Conservation (phyloP, 2,329 filamentous ascomycete species). For the Polychaeton citri region DNA sequence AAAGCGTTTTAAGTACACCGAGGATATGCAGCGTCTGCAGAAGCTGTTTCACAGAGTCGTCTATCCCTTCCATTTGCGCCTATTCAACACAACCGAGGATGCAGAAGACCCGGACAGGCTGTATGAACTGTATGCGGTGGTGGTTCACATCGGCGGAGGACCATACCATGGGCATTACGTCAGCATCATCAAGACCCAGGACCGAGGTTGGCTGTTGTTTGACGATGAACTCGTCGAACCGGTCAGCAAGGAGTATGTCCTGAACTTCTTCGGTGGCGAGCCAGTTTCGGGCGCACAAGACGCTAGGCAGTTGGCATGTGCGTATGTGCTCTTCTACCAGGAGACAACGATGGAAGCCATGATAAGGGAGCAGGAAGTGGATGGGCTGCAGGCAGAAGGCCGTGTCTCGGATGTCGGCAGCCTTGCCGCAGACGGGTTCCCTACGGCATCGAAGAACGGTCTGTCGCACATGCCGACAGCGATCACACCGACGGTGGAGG, state of each 20-base stretch:
- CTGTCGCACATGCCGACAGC: slow-evolving; percentile 21
- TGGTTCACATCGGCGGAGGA: slow-evolving; percentile 92
- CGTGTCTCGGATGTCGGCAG: slow-evolving; percentile 30
- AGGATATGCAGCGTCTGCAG: slow-evolving; percentile 82
- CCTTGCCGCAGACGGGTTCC: slow-evolving; percentile 19
- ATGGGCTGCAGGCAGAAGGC: slow-evolving; percentile 41
- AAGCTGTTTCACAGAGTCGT: slow-evolving; percentile 96
- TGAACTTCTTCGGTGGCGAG: slow-evolving; percentile 93
- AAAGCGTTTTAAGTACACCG: slow-evolving; percentile 97
- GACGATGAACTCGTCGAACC: slow-evolving; percentile 98
- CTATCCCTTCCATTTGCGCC: slow-evolving; percentile 88
- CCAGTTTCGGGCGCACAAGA: slow-evolving; percentile 25
- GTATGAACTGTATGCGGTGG: slow-evolving; percentile 93
- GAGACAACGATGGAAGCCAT: slow-evolving; percentile 63
- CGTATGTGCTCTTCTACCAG: slow-evolving; percentile 96
- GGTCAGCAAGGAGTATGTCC: slow-evolving; percentile 89
- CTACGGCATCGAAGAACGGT: slow-evolving; percentile 13
- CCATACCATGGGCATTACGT: slow-evolving; percentile 98
- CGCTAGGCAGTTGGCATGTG: slow-evolving; percentile 63
- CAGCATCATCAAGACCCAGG: slow-evolving; percentile 92
- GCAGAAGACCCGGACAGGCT: slow-evolving; percentile 84
- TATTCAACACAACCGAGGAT: slow-evolving; percentile 96
- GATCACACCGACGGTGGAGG: slow-evolving; percentile 28
- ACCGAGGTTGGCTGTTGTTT: slow-evolving; percentile 89
- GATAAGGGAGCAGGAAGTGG: slow-evolving; percentile 68